Evolutionary conservation across 2,329 filamentous ascomycete genomes (phyloP), one percentile per base, ranked within the genome.

Genomic region (Hypocreales sp.): DNA sequence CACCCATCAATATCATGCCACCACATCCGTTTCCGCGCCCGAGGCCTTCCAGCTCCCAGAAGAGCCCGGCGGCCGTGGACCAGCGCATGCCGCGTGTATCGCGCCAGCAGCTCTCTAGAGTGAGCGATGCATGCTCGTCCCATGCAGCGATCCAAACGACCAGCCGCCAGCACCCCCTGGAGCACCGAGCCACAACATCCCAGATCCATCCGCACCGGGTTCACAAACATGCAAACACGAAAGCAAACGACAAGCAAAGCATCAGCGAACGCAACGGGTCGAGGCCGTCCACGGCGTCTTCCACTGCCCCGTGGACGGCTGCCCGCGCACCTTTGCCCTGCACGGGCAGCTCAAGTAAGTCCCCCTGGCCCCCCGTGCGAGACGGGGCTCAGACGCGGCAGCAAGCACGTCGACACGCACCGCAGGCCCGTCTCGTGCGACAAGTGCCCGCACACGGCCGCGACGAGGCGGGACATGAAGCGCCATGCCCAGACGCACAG

Each of bases 51-150:
- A n/a, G n/a, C n/a, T n/a, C n/a, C n/a, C n/a, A n/a, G 9, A 10
- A 14, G 25, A 14, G 10, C 11, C 10, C 5, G 15, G 15, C n/a
- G 11, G 18, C 8, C 14, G 8, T 10, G 20, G 20, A 11, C 5
- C 7, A 10, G 4, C 11, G 11, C 20, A 17, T 13, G 4, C 10
- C 11, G 8, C 26, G 13, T 5, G 7, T 6, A 11, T 13, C 20
- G 20, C 26, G 20, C 7, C 15, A 13, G 26, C 8, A 27, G 20
- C 26, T 27, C 26, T 22, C 8, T 27, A 27, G 26, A 27, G 26
- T 18, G 26, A 27, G 26, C 20, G 15, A 12, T 22, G 14, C 7
- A 12, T 17, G 15, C 8, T 8, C 7, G 14, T 13, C 11, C 11
- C 8, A 11, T 26, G 12, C 20, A 11, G 17, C 10, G 14, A n/a